phyloP scores from a whole-genome alignment of 768 basidiomycete species.

The Lactarius tabidus region DNA sequence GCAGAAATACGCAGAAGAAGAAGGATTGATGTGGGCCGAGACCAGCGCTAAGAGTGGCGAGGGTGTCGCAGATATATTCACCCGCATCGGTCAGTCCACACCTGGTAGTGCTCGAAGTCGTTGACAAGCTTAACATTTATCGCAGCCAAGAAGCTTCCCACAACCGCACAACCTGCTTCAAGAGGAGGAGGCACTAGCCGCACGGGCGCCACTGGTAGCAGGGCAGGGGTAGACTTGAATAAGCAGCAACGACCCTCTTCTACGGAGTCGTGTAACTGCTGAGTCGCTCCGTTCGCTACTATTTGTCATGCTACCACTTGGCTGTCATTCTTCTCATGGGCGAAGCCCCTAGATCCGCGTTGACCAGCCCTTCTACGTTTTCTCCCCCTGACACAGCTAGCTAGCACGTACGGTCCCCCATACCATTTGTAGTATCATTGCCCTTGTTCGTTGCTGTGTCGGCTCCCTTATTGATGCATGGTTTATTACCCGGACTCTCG shows the following conservation, averaged over 20 bases:
- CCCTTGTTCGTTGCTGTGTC: constrained; percentile 28
- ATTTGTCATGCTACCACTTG: constrained; percentile 13
- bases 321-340: constrained; percentile 2
- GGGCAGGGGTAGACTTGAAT: constrained; percentile 78
- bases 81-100: constrained; percentile 65
- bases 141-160: constrained; percentile 84
- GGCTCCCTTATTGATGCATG: constrained; percentile 41
- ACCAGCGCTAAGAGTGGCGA: constrained; percentile 88
- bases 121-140: constrained; percentile 12
- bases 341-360: constrained; percentile 16
- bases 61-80: constrained; percentile 82
- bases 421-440: constrained; percentile 30
- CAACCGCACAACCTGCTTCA: constrained; percentile 65
- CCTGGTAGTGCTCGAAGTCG: background rate
- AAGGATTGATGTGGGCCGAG: constrained; percentile 90
- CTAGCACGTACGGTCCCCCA: constrained; percentile 18
- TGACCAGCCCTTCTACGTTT: constrained; percentile 9
- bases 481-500: constrained; percentile 30
- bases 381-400: constrained; percentile 10
- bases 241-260: constrained; percentile 51
- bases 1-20: constrained; percentile 88
- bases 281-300: constrained; percentile 25
- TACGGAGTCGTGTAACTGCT: constrained; percentile 77
- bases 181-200: constrained; percentile 53
- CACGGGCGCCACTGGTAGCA: constrained; percentile 45